Evolutionary conservation across 2,329 filamentous ascomycete genomes (phyloP), one percentile per base, ranked within the genome.

Genomic region (Eutypella sp.): DNA sequence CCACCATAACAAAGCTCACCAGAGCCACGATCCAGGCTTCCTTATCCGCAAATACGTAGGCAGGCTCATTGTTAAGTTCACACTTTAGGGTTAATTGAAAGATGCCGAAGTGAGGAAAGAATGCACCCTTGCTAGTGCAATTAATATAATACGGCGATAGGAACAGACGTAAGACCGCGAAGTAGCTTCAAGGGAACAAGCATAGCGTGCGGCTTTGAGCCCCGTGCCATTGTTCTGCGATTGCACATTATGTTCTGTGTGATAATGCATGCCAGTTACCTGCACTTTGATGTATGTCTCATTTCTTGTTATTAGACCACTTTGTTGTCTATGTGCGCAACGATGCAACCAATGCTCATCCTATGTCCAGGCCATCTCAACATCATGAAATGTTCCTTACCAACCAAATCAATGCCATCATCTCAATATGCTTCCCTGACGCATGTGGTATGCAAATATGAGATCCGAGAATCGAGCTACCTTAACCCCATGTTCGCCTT

Each of bases 401-500:
- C 31, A n/a, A 15, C n/a, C 15, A 33, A 24, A n/a, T 20, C 36
- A 20, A 39, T 39, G 29, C 11, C 13, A 15, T n/a, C 19, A 16
- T 24, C 5, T 19, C 13, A 22, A 39, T 39, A 22, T 24, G 20
- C 20, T 22, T n/a, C n/a, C n/a, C n/a, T n/a, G n/a, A n/a, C n/a
- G 22, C 15, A 22, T 13, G 20, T 15, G 11, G 18, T 15, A 16
- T 39, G 36, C 36, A 22, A 11, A 22, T 10, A 6, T 22, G 36
- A 10, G 23, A 6, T 39, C 19, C 15, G 20, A 39, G 19, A 2
- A 22, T 16, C 36, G 8, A 39, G n/a, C 19, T 39, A 19, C 3
- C 13, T 39, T 39, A 11, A 24, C 36, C 36, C 23, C n/a, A n/a
- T 22, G 23, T 41, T 45, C 41, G 40, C 45, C 33, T 42, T 16